phyloP scores from a whole-genome alignment of 768 basidiomycete species.

The Trametes villosa region DNA sequence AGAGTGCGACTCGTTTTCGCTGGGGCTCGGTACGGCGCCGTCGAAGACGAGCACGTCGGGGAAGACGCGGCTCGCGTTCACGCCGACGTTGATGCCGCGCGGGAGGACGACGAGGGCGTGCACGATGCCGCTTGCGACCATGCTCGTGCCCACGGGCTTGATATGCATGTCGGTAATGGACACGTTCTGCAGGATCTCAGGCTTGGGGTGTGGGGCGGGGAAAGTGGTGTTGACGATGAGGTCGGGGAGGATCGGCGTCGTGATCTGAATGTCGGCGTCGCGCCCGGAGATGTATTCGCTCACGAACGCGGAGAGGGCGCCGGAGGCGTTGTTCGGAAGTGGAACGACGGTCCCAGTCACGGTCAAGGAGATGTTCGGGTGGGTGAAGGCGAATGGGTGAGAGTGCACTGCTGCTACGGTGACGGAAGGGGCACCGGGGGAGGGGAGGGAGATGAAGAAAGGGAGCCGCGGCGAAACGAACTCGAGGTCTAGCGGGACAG shows the following conservation, averaged over 20 bases:
- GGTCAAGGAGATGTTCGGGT: constrained; percentile 67
- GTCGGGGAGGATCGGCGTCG: constrained; percentile 56
- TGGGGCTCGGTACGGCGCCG: constrained; percentile 56
- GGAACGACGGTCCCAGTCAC: constrained; percentile 63
- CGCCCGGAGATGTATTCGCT: constrained; percentile 63
- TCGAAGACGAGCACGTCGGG: constrained; percentile 83
- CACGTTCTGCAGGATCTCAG: constrained; percentile 69
- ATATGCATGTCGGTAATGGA: constrained; percentile 80
- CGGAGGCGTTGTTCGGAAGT: constrained; percentile 35
- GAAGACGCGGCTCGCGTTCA: constrained; percentile 65
- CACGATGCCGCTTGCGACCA: constrained; percentile 75
- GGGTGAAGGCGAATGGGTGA: constrained; percentile 60
- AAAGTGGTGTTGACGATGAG: constrained; percentile 54
- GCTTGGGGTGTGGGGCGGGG: constrained; percentile 66
- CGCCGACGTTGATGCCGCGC: constrained; percentile 63
- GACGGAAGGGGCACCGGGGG: constrained; percentile 28
- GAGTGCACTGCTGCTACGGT: constrained; percentile 60
- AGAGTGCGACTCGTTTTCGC: constrained; percentile 11
- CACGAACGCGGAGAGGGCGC: constrained; percentile 63
- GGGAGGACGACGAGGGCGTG: constrained; percentile 70
- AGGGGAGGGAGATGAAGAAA: constrained; percentile 60
- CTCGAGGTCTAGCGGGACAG: constrained; percentile 52
- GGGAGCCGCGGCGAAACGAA: constrained; percentile 62
- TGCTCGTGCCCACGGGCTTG: constrained; percentile 47
- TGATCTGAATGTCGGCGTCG: constrained; percentile 60